phyloP scores from a whole-genome alignment of 768 basidiomycete species.

The Gyrodon lividus region DNA sequence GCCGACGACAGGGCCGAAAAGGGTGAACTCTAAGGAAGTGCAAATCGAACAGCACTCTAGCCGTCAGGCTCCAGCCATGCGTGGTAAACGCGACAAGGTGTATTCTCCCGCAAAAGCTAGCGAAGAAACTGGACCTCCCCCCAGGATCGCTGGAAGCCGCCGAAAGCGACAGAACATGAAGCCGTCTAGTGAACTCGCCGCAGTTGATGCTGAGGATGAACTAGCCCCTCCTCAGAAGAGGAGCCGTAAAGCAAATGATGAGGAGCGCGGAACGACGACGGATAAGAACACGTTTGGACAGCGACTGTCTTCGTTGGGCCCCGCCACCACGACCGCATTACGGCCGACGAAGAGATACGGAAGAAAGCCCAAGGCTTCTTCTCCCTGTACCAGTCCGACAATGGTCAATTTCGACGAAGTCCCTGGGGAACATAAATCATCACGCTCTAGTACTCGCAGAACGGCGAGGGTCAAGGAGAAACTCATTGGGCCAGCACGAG shows the following conservation, averaged over 20 bases:
- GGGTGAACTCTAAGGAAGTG: background rate
- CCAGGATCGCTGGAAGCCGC: conserved; percentile 23
- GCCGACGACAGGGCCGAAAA: background rate
- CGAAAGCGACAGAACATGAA: conserved; percentile 24
- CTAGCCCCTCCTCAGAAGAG: conserved; percentile 20
- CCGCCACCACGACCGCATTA: conserved; percentile 3
- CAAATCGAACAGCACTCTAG: background rate
- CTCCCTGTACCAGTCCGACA: conserved; percentile 18
- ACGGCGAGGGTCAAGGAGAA: conserved; percentile 18
- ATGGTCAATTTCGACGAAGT: conserved; percentile 34
- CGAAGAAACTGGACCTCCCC: conserved; percentile 1
- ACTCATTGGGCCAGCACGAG: background rate
- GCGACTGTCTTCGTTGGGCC: background rate
- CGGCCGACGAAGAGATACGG: conserved; percentile 31
- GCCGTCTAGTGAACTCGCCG: background rate
- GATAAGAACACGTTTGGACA: conserved; percentile 1
- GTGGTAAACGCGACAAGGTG: background rate
- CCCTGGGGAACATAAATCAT: conserved; percentile 15
- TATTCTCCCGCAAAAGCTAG: background rate
- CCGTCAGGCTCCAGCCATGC: background rate
- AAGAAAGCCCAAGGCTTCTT: conserved; percentile 34
- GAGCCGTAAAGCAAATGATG: conserved; percentile 8
- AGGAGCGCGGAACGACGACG: background rate
- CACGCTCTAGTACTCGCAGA: conserved; percentile 11
- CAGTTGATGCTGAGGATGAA: conserved; percentile 16